A percentile compares a stretch with the other conserved stretches of the same genome.
phyloP scores from a whole-genome alignment of 2,329 filamentous ascomycete genomes.

The Trichoderma endophyticum region DNA sequence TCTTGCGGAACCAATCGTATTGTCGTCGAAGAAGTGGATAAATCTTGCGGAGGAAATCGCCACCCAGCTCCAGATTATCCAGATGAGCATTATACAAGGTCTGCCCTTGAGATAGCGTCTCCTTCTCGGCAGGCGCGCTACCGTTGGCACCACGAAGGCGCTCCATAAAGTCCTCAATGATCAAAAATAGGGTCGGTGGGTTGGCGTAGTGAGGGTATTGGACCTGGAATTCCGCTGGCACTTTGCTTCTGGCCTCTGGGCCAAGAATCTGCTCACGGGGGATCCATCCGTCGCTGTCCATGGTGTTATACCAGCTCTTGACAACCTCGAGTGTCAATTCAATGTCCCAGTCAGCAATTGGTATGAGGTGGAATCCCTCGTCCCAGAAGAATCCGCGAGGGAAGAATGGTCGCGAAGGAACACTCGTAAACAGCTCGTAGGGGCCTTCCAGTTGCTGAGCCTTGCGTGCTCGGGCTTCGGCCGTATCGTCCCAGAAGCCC shows the following conservation, averaged over 20 bases:
- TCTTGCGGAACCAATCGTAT: conserved; percentile 92
- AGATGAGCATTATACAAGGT: conserved; percentile 61
- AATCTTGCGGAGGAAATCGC: conserved; percentile 69
- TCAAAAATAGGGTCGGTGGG: conserved; percentile 89
- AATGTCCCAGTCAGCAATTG: conserved; percentile 90
- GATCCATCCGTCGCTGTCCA: conserved; percentile 98
- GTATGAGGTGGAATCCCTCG: conserved; percentile 91
- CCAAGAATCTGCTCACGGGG: conserved; percentile 94
- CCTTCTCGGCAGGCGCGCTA: conserved; percentile 41
- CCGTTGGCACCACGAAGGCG: conserved; percentile 62
- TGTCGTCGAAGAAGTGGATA: conserved; percentile 87
- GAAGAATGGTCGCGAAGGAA: conserved; percentile 94
- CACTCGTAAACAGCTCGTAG: conserved; percentile 83
- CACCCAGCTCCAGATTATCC: conserved; percentile 63
- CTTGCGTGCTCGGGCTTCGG: conserved; percentile 68
- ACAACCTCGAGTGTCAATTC: conserved; percentile 85
- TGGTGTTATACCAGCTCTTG: conserved; percentile 91
- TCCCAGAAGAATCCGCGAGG: conserved; percentile 97
- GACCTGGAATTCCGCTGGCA: conserved; percentile 86
- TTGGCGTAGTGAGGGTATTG: conserved; percentile 98
- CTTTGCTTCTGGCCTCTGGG: conserved; percentile 87
- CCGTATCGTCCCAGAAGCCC: conserved; percentile 91
- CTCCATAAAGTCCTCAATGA: conserved; percentile 79
- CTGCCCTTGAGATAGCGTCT: conserved; percentile 42
- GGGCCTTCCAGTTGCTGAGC: conserved; percentile 73